These are phyloP conservation scores for Teratosphaeria destructans DNA, from an alignment of 2,329 filamentous ascomycete genomes.

Conservation along the genomic window DNA sequence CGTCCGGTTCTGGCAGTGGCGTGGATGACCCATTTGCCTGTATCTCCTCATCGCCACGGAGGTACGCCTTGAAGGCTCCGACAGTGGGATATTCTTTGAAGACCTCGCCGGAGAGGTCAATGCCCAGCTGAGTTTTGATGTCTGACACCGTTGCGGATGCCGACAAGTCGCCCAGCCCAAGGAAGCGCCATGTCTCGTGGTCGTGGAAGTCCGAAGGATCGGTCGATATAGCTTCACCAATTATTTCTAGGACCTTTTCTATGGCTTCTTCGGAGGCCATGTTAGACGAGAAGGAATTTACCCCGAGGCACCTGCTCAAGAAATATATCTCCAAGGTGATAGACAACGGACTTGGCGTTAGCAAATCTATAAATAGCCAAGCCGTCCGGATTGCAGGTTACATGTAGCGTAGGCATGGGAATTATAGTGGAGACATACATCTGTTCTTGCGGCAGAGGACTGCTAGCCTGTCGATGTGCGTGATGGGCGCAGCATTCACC, in stretches of 20 bases:
- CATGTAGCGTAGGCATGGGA: not conserved
- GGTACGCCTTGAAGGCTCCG: conserved; percentile 14
- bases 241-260: conserved; percentile 15
- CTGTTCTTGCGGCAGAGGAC: not conserved
- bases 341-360: not conserved
- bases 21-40: not conserved
- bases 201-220: conserved; percentile 20
- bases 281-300: not conserved
- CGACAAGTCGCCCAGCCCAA: conserved; percentile 19
- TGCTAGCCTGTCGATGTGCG: not conserved
- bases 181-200: conserved; percentile 23
- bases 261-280: conserved; percentile 10
- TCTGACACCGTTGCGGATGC: conserved; percentile 20
- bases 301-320: not conserved
- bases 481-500: no score
- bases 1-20: conserved; percentile 8
- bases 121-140: conserved; percentile 13
- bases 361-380: not conserved
- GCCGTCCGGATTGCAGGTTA: not conserved
- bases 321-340: not conserved
- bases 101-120: conserved; percentile 13
- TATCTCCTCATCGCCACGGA: conserved; percentile 3
- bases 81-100: conserved; percentile 18
- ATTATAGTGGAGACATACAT: not conserved
- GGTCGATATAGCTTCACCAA: conserved; percentile 20